Evolutionary conservation across 1,284 basidiomycete genomes (phyloP).

Genomic region (Malassezia sp.): DNA sequence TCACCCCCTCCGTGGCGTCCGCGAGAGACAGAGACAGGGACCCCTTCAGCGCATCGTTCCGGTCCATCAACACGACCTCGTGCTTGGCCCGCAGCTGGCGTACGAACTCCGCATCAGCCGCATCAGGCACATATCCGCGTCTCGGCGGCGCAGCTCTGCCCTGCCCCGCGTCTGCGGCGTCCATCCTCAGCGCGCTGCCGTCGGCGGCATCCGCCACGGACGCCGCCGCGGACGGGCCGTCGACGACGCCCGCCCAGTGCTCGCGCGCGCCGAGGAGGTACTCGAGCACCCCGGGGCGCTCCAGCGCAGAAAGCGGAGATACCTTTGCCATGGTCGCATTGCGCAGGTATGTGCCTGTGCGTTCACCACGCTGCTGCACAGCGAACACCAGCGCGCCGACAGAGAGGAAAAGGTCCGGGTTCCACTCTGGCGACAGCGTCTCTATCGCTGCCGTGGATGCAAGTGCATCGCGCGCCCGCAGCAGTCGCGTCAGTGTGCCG

Average conservation of each 20-base stretch:
- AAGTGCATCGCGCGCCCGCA: conserved; percentile 17
- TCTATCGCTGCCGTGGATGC: background rate
- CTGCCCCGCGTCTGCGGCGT: background rate
- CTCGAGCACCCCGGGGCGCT: conserved; percentile 33
- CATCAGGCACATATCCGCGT: conserved; percentile 33
- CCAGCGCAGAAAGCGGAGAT: conserved; percentile 29
- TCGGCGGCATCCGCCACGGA: background rate
- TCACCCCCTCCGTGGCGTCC: background rate
- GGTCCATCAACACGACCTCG: conserved; percentile 32
- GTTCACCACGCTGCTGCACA: conserved; percentile 28
- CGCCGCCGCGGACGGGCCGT: background rate
- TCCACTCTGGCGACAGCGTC: conserved; percentile 15
- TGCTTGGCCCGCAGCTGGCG: conserved; percentile 26
- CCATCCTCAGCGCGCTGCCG: too few relatives aligned
- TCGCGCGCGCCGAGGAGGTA: conserved; percentile 31
- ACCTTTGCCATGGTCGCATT: conserved; percentile 30
- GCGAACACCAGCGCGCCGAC: conserved; percentile 37
- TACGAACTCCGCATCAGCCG: conserved; percentile 39
- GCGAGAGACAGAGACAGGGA: conserved; percentile 1
- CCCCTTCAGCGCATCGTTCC: conserved; percentile 31
- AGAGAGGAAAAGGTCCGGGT: conserved; percentile 28
- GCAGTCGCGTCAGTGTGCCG: conserved; percentile 17
- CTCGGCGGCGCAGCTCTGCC: conserved; percentile 20
- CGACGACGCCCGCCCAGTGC: conserved; percentile 31
- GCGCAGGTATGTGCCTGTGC: conserved; percentile 34